Evolutionary conservation across 352 stramenopile species (phyloP), one percentile per base, ranked within the genome.

Genomic region (Phytophthora cajani): DNA sequence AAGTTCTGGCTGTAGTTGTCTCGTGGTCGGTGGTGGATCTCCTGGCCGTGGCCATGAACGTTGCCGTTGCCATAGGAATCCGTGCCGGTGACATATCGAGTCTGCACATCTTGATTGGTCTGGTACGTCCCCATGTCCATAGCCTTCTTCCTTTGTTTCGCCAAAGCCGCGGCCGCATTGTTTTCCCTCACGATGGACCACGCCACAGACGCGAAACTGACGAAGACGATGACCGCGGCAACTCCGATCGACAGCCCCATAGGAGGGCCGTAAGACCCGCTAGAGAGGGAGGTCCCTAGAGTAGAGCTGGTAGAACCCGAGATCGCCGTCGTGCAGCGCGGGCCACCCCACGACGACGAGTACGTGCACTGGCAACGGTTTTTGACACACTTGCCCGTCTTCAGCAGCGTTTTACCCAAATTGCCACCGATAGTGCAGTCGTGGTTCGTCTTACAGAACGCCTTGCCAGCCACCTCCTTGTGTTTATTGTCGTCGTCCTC

Each of bases 361-460:
- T 66, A 77, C 5, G 61, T 67, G 53, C 82, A 90, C n/a, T 79
- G 47, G 56, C 82, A 90, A 2, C 82, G 73, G 0, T 54, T 66
- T 5, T 80, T 79, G 7, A 75, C 61, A 27, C 82, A 90, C 8
- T 72, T 74, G 2, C 78, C 78, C 3, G 72, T 85, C 30, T 71
- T 74, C 21, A 74, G 40, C 27, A 47, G 25, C 12, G 62, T 71
- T 33, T 50, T 62, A 23, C 53, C 59, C n/a, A 81, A 55, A 3
- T 23, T 58, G 12, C 62, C 63, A 6, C 53, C 64, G 50, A 81
- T 78, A 5, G 72, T 70, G 30, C 78, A 85, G 60, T 85, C 78
- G 47, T 85, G 75, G 36, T 85, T 57, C 4, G 50, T 52, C 19
- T 64, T 61, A 47, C 78, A 85, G 40, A 77, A 78, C 0, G 74